Conservation (phyloP, 2,329 filamentous ascomycete genomes). For the Spiromastix sp. region DNA sequence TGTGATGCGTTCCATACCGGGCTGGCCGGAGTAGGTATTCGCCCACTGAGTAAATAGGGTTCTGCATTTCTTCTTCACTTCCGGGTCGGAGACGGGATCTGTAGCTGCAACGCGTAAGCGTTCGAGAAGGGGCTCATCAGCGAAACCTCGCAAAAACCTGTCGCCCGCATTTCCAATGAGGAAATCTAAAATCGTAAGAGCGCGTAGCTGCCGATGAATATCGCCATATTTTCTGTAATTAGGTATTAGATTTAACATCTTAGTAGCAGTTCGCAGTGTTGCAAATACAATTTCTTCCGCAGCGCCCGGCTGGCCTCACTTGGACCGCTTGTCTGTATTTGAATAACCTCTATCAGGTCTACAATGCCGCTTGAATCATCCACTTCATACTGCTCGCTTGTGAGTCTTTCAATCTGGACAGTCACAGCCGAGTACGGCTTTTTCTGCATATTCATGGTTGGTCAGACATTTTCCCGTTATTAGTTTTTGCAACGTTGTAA, state of each 20-base stretch:
- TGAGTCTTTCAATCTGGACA: slow-evolving; percentile 82
- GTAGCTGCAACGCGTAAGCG: slow-evolving; percentile 79
- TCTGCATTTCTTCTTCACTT: slow-evolving; percentile 81
- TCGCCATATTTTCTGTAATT: slow-evolving; percentile 72
- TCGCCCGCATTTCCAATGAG: slow-evolving; percentile 89
- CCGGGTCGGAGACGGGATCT: slow-evolving; percentile 70
- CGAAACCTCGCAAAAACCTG: slow-evolving; percentile 76
- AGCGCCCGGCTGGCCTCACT: slow-evolving; percentile 83
- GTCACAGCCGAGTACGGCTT: slow-evolving; percentile 92
- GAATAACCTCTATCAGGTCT: slow-evolving; percentile 88
- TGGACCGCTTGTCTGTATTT: slow-evolving; percentile 76
- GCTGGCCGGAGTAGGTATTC: slow-evolving; percentile 65
- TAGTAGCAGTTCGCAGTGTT: not conserved
- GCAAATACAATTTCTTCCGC: slow-evolving; percentile 75
- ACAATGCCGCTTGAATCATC: slow-evolving; percentile 87
- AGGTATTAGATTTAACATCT: slow-evolving; percentile 8
- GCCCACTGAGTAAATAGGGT: slow-evolving; percentile 83
- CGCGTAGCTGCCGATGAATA: slow-evolving; percentile 81
- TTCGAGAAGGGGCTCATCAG: slow-evolving; percentile 84
- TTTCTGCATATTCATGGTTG: slow-evolving; percentile 40
- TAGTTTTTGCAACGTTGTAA: no score
- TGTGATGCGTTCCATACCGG: slow-evolving; percentile 71
- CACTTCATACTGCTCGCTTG: slow-evolving; percentile 78
- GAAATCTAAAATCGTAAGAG: slow-evolving; percentile 80
- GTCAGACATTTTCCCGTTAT: no score